These are phyloP conservation scores for Urostyla sp. DNA, from an alignment of 73 alveolate genomes.

Conservation along the genomic window DNA sequence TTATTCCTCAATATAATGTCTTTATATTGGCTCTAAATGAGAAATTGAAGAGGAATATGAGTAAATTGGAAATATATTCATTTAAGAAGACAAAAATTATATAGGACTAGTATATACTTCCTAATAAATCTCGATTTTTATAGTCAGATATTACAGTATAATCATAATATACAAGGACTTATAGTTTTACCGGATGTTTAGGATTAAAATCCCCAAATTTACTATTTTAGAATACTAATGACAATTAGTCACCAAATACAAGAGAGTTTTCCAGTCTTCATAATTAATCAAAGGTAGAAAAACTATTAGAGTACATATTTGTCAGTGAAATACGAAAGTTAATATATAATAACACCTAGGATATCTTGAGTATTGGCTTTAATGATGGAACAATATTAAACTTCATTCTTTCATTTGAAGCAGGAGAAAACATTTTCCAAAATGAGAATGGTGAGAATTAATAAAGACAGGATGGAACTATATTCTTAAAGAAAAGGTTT, in stretches of 20 bases:
- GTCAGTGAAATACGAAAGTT: slow-evolving; percentile 19
- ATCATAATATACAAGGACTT: slow-evolving; percentile 18
- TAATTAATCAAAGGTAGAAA: slow-evolving; percentile 17
- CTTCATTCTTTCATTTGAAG: slow-evolving; percentile 24
- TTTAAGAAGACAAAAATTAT: slow-evolving; percentile 27
- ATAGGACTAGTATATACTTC: slow-evolving; percentile 12
- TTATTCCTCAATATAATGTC: not conserved
- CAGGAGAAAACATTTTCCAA: slow-evolving; percentile 2
- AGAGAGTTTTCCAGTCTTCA: not conserved
- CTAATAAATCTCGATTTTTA: not conserved
- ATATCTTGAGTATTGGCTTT: slow-evolving; percentile 16
- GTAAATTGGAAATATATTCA: slow-evolving; percentile 36
- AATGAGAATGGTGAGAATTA: slow-evolving; percentile 19
- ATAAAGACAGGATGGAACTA: not conserved
- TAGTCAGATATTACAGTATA: slow-evolving; percentile 16
- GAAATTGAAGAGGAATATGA: slow-evolving; percentile 20
- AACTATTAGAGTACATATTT: slow-evolving; percentile 17
- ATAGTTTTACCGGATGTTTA: slow-evolving; percentile 44
- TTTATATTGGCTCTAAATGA: slow-evolving; percentile 21
- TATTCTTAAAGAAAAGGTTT: not conserved
- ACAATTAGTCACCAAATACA: not conserved
- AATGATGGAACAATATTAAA: slow-evolving; percentile 39
- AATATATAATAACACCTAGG: slow-evolving; percentile 32
- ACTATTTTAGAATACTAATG: not conserved
- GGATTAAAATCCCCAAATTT: not conserved